Base-by-base conservation (phyloP, 2,329 filamentous ascomycete genomes). In the Paecilomyces sp. region DNA sequence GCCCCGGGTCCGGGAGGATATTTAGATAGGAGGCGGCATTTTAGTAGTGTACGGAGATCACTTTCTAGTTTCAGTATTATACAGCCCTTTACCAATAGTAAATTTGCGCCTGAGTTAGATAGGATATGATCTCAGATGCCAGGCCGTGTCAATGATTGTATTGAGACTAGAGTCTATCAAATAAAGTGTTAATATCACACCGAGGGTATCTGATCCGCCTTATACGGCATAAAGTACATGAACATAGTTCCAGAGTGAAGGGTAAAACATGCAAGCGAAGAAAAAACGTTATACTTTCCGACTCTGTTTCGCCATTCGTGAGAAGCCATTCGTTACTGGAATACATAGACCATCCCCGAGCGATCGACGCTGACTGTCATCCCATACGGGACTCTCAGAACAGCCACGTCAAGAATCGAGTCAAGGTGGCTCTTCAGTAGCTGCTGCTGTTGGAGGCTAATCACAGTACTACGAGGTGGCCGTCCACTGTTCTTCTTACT, bases 281-380 rank as follows among this genome's bases (percentile, higher is more conserved):
- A 55, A 55, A 55, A 18, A 13, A 47, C n/a, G 15, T 18, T 18
- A 9, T 47, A 8, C 6, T 18, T 12, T 18, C 41, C 2, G 41
- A 47, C 41, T 47, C 41, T 18, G 15, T 47, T n/a, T 47, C 18
- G n/a, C 15, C n/a, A 18, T 47, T n/a, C 36, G 0, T 7, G 24
- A 25, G 2, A 30, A 22, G 1, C 22, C 22, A 9, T 15, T 22
- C 8, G 34, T 51, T 58, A 87, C 71, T 85, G 83, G 72, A 86
- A 96, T 57, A 97, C 87, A 80, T 94, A 96, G 54, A 97, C 86
- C 72, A 93, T 88, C 0, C 94, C 94, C 47, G 88, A 90, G 67
- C 93, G 82, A 79, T 99, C 94, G 58, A 89, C 92, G 65, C 90
- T 95, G 56, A 97, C 82, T 34, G 92, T 89, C 91, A 97, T 97